Percentiles rank a stretch among this genome's conserved stretches.
Conservation (phyloP, 345 rosid species). For the Luvunga scandens region DNA sequence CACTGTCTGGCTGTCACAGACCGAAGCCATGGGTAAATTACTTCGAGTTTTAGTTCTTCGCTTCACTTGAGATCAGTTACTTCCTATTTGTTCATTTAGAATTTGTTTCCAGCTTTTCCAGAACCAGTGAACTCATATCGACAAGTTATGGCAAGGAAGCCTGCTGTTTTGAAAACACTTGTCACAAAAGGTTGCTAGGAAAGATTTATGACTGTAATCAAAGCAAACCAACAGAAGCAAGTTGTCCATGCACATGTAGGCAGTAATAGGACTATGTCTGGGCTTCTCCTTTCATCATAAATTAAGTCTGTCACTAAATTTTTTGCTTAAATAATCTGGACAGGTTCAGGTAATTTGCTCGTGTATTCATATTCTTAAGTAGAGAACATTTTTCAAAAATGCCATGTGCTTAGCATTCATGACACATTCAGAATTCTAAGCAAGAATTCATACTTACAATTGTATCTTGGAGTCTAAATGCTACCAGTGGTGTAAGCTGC, state of each 20-base stretch:
- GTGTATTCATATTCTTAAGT: background rate
- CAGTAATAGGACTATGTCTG: background rate
- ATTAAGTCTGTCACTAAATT: background rate
- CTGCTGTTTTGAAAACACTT: background rate
- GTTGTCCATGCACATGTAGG: background rate
- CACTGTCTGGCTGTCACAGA: slow-evolving; percentile 79
- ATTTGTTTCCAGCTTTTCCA: background rate
- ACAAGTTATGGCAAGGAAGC: background rate
- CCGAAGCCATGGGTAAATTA: slow-evolving; percentile 68
- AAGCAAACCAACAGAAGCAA: background rate
- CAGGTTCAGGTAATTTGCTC: background rate
- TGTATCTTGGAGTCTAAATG: background rate
- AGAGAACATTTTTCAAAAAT: background rate
- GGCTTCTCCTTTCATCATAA: background rate
- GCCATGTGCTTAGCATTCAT: background rate
- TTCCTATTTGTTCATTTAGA: background rate
- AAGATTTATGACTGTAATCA: background rate
- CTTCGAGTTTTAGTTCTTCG: background rate
- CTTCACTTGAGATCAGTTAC: slow-evolving; percentile 4
- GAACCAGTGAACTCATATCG: background rate
- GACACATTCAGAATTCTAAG: background rate
- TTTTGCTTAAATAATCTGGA: background rate
- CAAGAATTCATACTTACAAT: background rate
- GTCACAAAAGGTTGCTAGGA: background rate
- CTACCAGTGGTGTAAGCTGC: background rate